Percentiles rank a stretch among this genome's conserved stretches.
Evolutionary conservation across 1,284 basidiomycete genomes (phyloP).

Genomic region (Agaricales sp.): DNA sequence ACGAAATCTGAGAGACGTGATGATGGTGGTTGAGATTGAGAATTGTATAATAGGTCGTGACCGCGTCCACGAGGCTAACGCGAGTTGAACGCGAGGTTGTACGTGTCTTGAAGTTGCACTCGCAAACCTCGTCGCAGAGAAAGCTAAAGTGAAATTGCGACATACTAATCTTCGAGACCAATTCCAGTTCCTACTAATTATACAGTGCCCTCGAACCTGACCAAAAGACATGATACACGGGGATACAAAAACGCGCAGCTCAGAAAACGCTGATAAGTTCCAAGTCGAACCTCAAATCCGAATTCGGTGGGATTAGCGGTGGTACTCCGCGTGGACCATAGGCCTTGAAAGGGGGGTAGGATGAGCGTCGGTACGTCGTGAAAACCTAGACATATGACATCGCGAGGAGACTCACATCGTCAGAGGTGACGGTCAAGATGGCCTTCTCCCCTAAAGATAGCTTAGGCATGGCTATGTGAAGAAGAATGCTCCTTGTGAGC

Average conservation of each 20-base stretch:
- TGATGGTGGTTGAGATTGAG: neutral
- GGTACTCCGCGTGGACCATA: conserved; percentile 51
- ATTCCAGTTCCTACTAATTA: neutral
- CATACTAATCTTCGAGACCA: too few species aligned
- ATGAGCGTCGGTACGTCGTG: neutral
- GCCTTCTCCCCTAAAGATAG: conserved; percentile 76
- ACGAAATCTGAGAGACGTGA: neutral
- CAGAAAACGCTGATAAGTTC: conserved; percentile 43
- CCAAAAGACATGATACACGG: neutral
- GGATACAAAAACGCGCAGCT: neutral
- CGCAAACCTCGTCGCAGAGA: too few species aligned
- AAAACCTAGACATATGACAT: neutral
- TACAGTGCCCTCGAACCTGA: neutral
- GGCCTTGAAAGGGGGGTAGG: conserved; percentile 22
- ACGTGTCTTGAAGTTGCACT: too few species aligned
- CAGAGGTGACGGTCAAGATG: conserved; percentile 50
- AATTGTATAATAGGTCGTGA: neutral
- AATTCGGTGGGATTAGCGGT: conserved; percentile 52
- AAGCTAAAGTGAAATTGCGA: too few species aligned
- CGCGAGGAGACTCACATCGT: conserved; percentile 44
- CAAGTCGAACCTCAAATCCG: conserved; percentile 54
- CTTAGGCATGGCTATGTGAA: conserved; percentile 53
- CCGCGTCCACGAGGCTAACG: neutral
- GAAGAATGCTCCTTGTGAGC: conserved; percentile 14
- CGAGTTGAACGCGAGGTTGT: too few species aligned